These are phyloP conservation scores for Trametes cingulata DNA, from an alignment of 768 basidiomycete genomes.

Conservation along the genomic window DNA sequence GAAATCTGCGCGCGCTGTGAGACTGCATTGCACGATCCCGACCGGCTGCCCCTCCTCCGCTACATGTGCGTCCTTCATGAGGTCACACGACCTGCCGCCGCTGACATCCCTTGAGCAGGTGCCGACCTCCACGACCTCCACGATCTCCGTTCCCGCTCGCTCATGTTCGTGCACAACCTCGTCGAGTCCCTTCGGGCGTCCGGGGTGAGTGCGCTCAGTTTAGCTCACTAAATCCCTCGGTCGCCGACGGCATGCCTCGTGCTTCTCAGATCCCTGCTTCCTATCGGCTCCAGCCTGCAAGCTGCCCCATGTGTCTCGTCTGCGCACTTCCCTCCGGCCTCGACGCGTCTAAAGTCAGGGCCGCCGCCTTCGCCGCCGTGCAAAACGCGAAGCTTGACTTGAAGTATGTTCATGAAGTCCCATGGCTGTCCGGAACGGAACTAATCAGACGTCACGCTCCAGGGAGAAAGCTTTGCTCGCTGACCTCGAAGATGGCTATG, in stretches of 20 bases:
- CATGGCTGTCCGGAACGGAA: not conserved
- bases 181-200: constrained; percentile 57
- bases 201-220: constrained; percentile 44
- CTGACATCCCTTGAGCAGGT: constrained; percentile 37
- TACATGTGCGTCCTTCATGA: constrained; percentile 48
- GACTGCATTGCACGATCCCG: constrained; percentile 66
- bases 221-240: not conserved
- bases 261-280: constrained; percentile 55
- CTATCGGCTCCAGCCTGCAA: constrained; percentile 63
- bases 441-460: constrained; percentile 6
- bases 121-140: constrained; percentile 70
- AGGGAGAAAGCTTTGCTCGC: constrained; percentile 54
- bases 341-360: constrained; percentile 43
- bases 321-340: constrained; percentile 50
- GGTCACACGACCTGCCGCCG: constrained; percentile 6
- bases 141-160: constrained; percentile 59
- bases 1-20: constrained; percentile 49
- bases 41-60: constrained; percentile 62
- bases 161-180: constrained; percentile 65
- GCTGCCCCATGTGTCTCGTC: constrained; percentile 58
- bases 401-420: constrained; percentile 37
- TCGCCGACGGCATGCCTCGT: constrained; percentile 1
- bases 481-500: constrained; percentile 52
- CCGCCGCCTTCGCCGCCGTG: constrained; percentile 45
- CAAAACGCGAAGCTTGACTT: constrained; percentile 44